These are phyloP conservation scores for Curvularia verruculosa DNA, from an alignment of 2,329 filamentous ascomycete genomes.

Conservation along the genomic window DNA sequence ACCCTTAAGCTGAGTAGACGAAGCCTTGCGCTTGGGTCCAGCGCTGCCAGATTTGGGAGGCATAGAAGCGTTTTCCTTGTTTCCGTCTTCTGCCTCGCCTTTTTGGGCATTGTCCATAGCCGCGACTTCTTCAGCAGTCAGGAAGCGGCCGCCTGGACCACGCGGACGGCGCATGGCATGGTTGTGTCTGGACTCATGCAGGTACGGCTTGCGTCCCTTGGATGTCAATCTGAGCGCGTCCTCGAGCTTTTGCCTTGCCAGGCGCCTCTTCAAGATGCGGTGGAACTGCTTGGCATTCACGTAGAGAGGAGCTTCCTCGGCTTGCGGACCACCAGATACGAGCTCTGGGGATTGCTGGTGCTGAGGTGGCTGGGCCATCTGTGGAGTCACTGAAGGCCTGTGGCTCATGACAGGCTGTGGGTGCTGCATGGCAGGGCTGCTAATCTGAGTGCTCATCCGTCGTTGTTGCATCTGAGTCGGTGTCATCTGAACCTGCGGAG, in stretches of 20 bases:
- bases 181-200: conserved; percentile 97
- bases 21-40: conserved; percentile 44
- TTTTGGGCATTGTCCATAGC: conserved; percentile 69
- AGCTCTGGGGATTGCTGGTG: conserved; percentile 81
- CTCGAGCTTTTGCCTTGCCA: conserved; percentile 91
- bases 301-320: conserved; percentile 92
- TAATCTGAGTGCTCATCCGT: conserved; percentile 52
- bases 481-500: conserved; percentile 50
- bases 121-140: conserved; percentile 95
- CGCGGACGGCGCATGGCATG: conserved; percentile 96
- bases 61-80: conserved; percentile 49
- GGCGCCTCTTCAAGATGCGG: conserved; percentile 90
- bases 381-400: conserved; percentile 58
- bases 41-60: conserved; percentile 30
- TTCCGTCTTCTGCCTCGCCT: conserved; percentile 40
- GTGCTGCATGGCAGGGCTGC: conserved; percentile 63
- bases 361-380: conserved; percentile 66
- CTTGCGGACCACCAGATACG: conserved; percentile 64
- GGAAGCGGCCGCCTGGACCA: conserved; percentile 90
- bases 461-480: conserved; percentile 47
- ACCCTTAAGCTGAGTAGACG: conserved; percentile 39
- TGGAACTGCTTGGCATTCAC: conserved; percentile 99
- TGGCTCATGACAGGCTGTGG: conserved; percentile 80
- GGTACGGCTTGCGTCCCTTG: conserved; percentile 94
- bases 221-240: conserved; percentile 90